phyloP scores from a whole-genome alignment of 306 rosid species.

The Dalbergia cochinchinensis region DNA sequence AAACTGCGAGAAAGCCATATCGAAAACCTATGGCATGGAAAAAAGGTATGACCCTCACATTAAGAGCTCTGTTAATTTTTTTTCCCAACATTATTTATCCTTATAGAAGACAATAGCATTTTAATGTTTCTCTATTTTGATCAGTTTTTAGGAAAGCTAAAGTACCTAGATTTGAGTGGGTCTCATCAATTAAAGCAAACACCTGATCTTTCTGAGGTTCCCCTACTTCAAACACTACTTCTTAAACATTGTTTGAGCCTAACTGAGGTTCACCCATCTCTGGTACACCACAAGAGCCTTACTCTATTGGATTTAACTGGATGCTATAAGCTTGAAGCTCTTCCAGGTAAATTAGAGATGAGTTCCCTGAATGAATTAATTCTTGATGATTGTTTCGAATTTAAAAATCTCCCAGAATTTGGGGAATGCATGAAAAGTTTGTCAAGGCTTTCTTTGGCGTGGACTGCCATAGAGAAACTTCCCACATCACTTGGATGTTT shows the following conservation, averaged over 20 bases:
- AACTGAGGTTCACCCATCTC: slow-evolving; percentile 9
- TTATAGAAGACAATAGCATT: no score
- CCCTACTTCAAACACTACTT: background rate
- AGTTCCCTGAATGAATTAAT: background rate
- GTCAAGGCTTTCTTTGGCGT: background rate
- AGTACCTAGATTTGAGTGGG: no score
- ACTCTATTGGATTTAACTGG: background rate
- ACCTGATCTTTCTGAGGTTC: no score
- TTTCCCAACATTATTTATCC: no score
- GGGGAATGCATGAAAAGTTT: slow-evolving; percentile 4
- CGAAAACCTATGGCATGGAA: slow-evolving; percentile 13
- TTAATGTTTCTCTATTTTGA: no score
- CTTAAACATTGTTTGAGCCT: background rate
- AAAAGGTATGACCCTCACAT: background rate
- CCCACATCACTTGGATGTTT: slow-evolving; percentile 6
- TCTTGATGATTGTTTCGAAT: background rate
- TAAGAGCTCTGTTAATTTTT: background rate
- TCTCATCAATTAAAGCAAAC: no score
- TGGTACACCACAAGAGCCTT: background rate
- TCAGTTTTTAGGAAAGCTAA: no score
- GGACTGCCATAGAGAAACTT: background rate
- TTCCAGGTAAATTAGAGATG: background rate
- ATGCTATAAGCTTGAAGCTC: background rate
- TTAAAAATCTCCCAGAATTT: slow-evolving; percentile 18
- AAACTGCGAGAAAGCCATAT: background rate